phyloP scores from a whole-genome alignment of 2,329 filamentous ascomycete species.

The Xylariaceae sp. region DNA sequence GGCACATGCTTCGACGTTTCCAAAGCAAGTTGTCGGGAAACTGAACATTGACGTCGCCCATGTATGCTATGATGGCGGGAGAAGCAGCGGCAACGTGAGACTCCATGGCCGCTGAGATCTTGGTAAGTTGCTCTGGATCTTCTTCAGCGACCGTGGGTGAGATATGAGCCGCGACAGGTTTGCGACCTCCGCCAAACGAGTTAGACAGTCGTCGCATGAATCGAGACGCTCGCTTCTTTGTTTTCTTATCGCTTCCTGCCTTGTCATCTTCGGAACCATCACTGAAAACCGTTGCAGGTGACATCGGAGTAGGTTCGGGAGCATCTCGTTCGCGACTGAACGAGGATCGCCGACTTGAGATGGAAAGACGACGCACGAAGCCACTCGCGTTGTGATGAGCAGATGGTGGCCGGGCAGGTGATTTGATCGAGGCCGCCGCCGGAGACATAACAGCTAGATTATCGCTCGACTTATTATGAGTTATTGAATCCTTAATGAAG shows the following conservation, averaged over 20 bases:
- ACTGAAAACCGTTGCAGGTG: slow-evolving; percentile 35
- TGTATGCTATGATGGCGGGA: slow-evolving; percentile 54
- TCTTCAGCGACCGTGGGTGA: slow-evolving; percentile 51
- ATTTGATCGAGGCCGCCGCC: slow-evolving; percentile 31
- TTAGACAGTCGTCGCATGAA: slow-evolving; percentile 58
- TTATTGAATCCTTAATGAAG: slow-evolving; percentile 53
- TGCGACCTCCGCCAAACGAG: slow-evolving; percentile 44
- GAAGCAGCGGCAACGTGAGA: slow-evolving; percentile 18
- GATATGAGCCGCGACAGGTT: slow-evolving; percentile 40
- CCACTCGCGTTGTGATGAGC: slow-evolving; percentile 38
- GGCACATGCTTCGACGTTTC: slow-evolving; percentile 86
- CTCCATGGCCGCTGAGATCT: slow-evolving; percentile 20
- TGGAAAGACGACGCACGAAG: slow-evolving; percentile 59
- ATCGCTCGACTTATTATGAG: slow-evolving; percentile 41
- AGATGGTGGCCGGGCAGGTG: slow-evolving; percentile 45
- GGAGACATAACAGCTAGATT: slow-evolving; percentile 28
- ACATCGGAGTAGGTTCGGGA: slow-evolving; percentile 24
- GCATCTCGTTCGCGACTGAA: slow-evolving; percentile 39
- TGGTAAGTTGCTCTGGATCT: slow-evolving; percentile 31
- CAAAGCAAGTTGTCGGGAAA: slow-evolving; percentile 94
- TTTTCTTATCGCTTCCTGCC: slow-evolving; percentile 39
- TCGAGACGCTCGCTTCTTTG: slow-evolving; percentile 47
- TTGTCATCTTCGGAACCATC: slow-evolving; percentile 47
- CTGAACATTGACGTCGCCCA: slow-evolving; percentile 93
- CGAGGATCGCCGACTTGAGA: slow-evolving; percentile 55